Conservation (phyloP, 2,329 filamentous ascomycete species). For the Penicillium sp. region DNA sequence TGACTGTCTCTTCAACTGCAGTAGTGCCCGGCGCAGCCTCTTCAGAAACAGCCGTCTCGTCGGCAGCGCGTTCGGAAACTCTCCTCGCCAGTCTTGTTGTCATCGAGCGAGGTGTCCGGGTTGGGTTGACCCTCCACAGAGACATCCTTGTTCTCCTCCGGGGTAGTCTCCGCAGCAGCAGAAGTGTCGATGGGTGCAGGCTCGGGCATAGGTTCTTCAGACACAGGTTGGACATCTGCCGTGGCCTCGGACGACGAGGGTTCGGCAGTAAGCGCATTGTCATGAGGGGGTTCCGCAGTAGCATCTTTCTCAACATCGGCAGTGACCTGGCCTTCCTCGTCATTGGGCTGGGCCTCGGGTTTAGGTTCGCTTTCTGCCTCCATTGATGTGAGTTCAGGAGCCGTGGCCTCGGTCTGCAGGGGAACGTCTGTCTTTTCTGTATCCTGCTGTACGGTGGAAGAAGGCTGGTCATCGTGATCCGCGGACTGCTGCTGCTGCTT, state of each 20-base stretch:
- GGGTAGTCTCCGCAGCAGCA: background rate
- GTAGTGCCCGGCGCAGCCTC: background rate
- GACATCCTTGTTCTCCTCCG: slow-evolving; percentile 1
- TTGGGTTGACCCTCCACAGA: background rate
- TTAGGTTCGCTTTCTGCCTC: slow-evolving; percentile 1
- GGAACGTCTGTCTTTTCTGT: background rate
- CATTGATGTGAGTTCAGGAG: background rate
- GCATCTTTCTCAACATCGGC: background rate
- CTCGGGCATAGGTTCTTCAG: slow-evolving; percentile 1
- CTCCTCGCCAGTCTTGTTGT: slow-evolving; percentile 2
- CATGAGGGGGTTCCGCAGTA: background rate
- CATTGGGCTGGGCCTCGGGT: background rate
- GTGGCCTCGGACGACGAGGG: background rate
- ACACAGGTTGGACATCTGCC: background rate
- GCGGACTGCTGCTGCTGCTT: slow-evolving; percentile 16
- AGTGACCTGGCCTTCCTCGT: background rate
- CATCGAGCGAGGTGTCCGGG: slow-evolving; percentile 1
- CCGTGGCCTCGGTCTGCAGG: background rate
- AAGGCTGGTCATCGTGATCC: slow-evolving; percentile 9
- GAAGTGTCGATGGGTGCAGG: background rate
- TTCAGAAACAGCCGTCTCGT: background rate
- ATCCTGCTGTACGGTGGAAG: slow-evolving; percentile 1
- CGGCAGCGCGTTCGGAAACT: background rate
- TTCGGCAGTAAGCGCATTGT: slow-evolving; percentile 5
- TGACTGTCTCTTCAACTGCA: background rate